These are phyloP conservation scores for Auriculariales sp. DNA, from an alignment of 768 basidiomycete species.

Conservation along the genomic window DNA sequence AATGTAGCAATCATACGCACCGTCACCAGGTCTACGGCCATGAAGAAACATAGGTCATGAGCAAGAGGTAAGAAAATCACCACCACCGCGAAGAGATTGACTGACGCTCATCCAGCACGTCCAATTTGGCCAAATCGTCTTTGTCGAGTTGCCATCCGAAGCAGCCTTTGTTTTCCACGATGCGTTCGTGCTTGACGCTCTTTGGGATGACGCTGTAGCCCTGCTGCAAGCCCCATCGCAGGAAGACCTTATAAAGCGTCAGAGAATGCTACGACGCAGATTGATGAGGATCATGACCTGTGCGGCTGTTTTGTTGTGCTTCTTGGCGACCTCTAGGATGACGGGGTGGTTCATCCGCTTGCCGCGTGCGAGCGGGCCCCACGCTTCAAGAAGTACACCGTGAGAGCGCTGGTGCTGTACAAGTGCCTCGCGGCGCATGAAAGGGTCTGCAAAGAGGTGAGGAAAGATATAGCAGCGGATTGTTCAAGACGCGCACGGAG, in stretches of 20 bases:
- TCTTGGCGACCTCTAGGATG: conserved; percentile 31
- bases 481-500: conserved; percentile 17
- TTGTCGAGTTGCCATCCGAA: conserved; percentile 27
- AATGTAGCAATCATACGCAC: neutral
- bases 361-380: conserved; percentile 58
- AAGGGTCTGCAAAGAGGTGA: conserved; percentile 33
- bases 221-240: conserved; percentile 67
- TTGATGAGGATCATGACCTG: no score
- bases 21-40: neutral
- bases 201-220: conserved; percentile 32
- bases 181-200: conserved; percentile 23
- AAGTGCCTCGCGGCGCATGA: conserved; percentile 50
- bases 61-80: neutral
- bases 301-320: conserved; percentile 41
- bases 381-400: conserved; percentile 46
- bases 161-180: conserved; percentile 25
- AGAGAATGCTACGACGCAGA: no score
- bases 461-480: conserved; percentile 15
- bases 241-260: conserved; percentile 35
- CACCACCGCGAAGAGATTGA: neutral
- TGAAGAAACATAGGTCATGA: neutral
- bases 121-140: conserved; percentile 25
- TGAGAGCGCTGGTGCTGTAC: conserved; percentile 46
- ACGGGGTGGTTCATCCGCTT: conserved; percentile 46
- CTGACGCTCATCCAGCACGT: conserved; percentile 13